Conservation (phyloP, 2,329 filamentous ascomycete genomes). For the Claviceps fusiformis region DNA sequence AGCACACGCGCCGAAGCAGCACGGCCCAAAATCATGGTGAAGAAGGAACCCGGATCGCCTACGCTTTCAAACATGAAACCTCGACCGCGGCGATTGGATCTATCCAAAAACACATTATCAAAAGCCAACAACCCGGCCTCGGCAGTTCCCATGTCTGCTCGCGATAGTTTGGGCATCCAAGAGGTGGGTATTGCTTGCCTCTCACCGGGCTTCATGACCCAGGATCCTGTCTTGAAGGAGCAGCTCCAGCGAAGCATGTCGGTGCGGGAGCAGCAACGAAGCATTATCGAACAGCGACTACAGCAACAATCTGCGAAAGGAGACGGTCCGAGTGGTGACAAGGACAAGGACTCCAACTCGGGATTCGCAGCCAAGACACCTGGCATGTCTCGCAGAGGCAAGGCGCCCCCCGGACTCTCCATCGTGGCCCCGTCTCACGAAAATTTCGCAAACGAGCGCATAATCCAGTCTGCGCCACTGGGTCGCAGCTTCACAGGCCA, state of each 20-base stretch:
- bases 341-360: constrained; percentile 33
- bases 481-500: constrained; percentile 92
- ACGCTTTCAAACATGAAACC: constrained; percentile 61
- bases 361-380: constrained; percentile 56
- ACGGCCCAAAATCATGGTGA: constrained; percentile 74
- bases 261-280: constrained; percentile 83
- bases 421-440: constrained; percentile 91
- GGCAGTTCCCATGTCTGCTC: constrained; percentile 63
- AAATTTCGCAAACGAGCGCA: constrained; percentile 83
- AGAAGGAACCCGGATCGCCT: constrained; percentile 89
- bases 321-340: constrained; percentile 47
- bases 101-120: constrained; percentile 48
- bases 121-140: constrained; percentile 42
- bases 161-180: constrained; percentile 71
- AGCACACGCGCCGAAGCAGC: constrained; percentile 30
- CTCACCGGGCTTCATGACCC: constrained; percentile 89
- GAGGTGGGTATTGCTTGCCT: constrained; percentile 89
- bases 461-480: constrained; percentile 91
- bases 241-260: constrained; percentile 89
- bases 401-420: constrained; percentile 76
- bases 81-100: constrained; percentile 51
- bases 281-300: constrained; percentile 82
- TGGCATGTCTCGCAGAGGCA: constrained; percentile 58
- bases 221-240: constrained; percentile 93
- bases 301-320: constrained; percentile 78